Conservation (phyloP, 192 early-diverging fungal species). For the Mortierella alpina region DNA sequence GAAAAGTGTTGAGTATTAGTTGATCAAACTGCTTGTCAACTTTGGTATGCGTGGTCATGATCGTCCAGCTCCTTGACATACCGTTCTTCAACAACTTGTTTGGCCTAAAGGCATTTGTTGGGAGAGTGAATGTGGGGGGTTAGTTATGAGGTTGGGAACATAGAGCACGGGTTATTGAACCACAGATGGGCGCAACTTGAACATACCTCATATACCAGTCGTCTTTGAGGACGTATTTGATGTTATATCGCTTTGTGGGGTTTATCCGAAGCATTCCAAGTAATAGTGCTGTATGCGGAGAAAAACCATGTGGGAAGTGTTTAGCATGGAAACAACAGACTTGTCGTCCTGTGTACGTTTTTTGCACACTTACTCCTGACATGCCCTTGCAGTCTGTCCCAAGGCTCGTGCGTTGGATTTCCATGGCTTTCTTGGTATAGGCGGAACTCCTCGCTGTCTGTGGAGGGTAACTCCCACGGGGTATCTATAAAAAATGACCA, state of each 20-base stretch:
- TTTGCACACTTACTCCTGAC: conserved; percentile 49
- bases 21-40: too few species aligned
- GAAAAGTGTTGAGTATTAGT: neutral
- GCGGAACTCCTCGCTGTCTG: conserved; percentile 68
- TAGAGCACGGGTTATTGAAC: neutral
- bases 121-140: neutral
- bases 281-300: conserved; percentile 46
- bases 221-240: conserved; percentile 57
- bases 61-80: neutral
- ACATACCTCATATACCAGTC: conserved; percentile 66
- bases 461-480: conserved; percentile 75
- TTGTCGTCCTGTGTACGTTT: neutral
- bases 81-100: conserved; percentile 66
- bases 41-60: neutral
- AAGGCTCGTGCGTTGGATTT: conserved; percentile 59
- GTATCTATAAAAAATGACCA: conserved; percentile 59
- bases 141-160: neutral
- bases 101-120: conserved; percentile 36
- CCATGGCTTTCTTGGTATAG: conserved; percentile 52
- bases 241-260: conserved; percentile 49
- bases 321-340: too few species aligned
- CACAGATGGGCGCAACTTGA: neutral
- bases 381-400: conserved; percentile 59
- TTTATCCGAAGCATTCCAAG: conserved; percentile 63
- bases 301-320: too few species aligned